These are phyloP conservation scores for Alternaria conjuncta DNA, from an alignment of 2,329 filamentous ascomycete genomes.

Conservation along the genomic window DNA sequence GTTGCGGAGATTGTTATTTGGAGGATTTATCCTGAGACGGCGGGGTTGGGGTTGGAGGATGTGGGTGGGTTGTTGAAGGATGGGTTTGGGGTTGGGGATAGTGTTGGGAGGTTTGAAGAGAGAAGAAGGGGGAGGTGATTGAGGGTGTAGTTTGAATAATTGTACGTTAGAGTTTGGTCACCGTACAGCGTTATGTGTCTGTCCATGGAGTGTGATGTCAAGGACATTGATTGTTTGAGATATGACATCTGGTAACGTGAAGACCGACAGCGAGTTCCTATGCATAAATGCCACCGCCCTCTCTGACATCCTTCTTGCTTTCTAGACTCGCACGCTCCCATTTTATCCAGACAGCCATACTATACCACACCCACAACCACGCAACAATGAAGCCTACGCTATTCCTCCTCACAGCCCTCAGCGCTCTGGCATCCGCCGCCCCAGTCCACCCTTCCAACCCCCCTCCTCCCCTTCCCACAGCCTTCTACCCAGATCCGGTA, in stretches of 20 bases:
- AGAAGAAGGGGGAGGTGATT: neutral
- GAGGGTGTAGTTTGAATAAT: neutral
- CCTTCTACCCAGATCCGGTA: neutral
- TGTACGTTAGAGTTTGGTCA: neutral
- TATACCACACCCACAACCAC: neutral
- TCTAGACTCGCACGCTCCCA: neutral
- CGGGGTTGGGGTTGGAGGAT: constrained; percentile 80
- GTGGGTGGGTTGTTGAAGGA: constrained; percentile 73
- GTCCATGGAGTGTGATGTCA: neutral
- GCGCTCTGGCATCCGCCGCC: neutral
- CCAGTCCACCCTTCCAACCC: neutral
- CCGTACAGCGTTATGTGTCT: neutral
- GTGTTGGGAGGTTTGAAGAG: constrained; percentile 29
- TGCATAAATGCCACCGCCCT: neutral
- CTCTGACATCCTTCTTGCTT: too few species aligned
- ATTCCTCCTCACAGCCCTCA: neutral
- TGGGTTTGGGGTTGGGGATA: constrained; percentile 68
- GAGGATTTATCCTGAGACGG: constrained; percentile 85
- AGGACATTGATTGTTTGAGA: neutral
- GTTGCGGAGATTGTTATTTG: constrained; percentile 72
- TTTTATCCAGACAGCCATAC: neutral
- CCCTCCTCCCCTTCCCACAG: neutral
- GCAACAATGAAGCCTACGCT: neutral
- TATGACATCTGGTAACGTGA: neutral
- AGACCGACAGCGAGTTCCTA: neutral